phyloP scores from a whole-genome alignment of 441 rosid species.

The Croton laevigatus region DNA sequence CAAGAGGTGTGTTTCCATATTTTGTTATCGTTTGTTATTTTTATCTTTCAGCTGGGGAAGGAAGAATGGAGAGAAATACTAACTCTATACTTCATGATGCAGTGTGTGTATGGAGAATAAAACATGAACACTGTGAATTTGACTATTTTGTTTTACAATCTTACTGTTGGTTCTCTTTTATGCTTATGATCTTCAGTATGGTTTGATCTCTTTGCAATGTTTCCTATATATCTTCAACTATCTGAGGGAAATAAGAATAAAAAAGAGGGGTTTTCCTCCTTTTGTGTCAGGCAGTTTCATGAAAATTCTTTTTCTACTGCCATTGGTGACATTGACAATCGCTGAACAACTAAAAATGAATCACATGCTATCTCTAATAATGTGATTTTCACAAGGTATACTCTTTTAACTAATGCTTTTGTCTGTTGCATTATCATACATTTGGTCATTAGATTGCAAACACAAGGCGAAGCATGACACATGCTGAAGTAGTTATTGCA shows the following conservation, averaged over 20 bases:
- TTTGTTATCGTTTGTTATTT: background rate
- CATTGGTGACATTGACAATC: background rate
- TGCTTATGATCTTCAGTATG: background rate
- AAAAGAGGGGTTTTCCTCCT: background rate
- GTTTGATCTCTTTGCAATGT: background rate
- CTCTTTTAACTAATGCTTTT: constrained; percentile 12
- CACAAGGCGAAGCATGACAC: constrained; percentile 76
- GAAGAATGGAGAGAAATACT: background rate
- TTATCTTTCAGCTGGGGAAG: background rate
- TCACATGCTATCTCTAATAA: background rate
- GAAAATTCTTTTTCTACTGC: background rate
- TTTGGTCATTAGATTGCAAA: constrained; percentile 55
- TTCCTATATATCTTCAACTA: background rate
- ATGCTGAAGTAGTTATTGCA: constrained; percentile 92
- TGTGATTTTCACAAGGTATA: background rate
- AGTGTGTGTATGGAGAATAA: background rate
- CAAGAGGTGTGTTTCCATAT: constrained; percentile 58
- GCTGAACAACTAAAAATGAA: background rate
- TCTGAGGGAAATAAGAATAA: background rate
- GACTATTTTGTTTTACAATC: background rate
- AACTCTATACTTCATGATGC: background rate
- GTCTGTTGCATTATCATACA: constrained; percentile 6
- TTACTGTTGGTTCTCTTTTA: constrained; percentile 8
- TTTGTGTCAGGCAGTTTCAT: background rate
- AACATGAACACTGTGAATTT: background rate